Base-by-base conservation (phyloP, 352 stramenopile genomes). In the Phytophthora fragariae region DNA sequence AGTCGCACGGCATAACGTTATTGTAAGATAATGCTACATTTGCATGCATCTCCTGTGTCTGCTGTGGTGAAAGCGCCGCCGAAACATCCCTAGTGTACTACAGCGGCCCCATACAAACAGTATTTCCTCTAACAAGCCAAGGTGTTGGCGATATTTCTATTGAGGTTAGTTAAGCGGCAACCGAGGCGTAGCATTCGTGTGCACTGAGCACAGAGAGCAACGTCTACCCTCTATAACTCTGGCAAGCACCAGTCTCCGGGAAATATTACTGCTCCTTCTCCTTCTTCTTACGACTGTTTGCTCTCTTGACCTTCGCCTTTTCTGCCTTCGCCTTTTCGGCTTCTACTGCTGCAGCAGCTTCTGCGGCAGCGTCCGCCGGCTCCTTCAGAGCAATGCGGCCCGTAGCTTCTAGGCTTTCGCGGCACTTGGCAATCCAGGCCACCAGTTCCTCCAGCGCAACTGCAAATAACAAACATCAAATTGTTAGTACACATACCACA, bases 391-490 rank as follows among this genome's bases (percentile, higher is more conserved):
- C 79, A 66, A 96, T 93, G 64, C 92, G 80, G 17, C 89, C 87
- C 39, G 89, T 96, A 56, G 84, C 89, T 82, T 98, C 94, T 24
- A 98, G 76, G 33, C 95, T 86, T 41, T 97, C 94, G 56, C 92
- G 92, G 59, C 83, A 93, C 72, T 97, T 90, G 24, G 87, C 76
- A 70, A 96, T 88, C 92, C 92, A 98, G 44, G 87, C 72, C 49
- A 96, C 85, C 29, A 99, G 75, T 73, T 99, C 95, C 64, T 98
- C 88, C 52, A 99, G 82, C 50, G 90, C 94, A 58, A 99, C 96
- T 88, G 85, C 46, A 68, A 79, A 61, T 29, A 58, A 75, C 66
- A 62, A 56, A 75, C 35, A 70, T 61, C 14, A 60, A 55, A 50
- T 63, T 15, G 63, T 76, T 74, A 75, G 57, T 59, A 62, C 29